Evolutionary conservation across 2,329 filamentous ascomycete species (phyloP), one percentile per base, ranked within the genome.

Genomic region (Penicillium verrucosum): DNA sequence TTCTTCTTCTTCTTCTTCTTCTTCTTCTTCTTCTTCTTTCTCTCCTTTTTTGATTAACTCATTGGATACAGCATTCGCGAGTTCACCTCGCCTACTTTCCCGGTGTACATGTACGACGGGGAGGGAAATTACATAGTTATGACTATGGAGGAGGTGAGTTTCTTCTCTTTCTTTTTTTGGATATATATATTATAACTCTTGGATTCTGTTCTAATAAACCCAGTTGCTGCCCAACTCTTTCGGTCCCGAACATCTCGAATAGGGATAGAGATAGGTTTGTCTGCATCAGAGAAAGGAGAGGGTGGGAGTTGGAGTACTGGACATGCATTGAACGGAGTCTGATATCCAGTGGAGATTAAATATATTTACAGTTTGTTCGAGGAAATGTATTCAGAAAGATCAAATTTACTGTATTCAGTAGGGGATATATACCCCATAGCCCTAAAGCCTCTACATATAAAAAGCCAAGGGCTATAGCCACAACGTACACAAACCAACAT

Each of bases 71-170:
- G 75, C 51, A 91, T 93, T 63, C 85, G 89, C 46, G 89, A 93
- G 75, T 92, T 92, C 68, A 89, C 85, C 63, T 74, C 81, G 7
- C 69, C 85, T n/a, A 77, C 81, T 6, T 86, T 84, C 57, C 93
- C 92, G 0, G 83, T 99, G 55, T 86, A 96, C 72, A 96, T 97
- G 93, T 96, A 95, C 75, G 92, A 95, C 73, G 88, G 87, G 72
- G 83, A 92, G 60, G 88, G 87, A 2, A 83, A 87, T 59, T 92
- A 70, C 51, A 67, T 57, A 18, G 51, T 74, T 34, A 68, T 64
- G 60, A 75, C 71, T 4, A 75, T 76, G 62, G 69, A 68, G 38
- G 73, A 78, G 67, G 75, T 77, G 68, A 56, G 62, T 61, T 23
- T 25, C n/a, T 25, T 60, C 8, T 48, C 27, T 43, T 6, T 18